Evolutionary conservation across 2,329 filamentous ascomycete species (phyloP).

Genomic region (Fusarium mundagurra): DNA sequence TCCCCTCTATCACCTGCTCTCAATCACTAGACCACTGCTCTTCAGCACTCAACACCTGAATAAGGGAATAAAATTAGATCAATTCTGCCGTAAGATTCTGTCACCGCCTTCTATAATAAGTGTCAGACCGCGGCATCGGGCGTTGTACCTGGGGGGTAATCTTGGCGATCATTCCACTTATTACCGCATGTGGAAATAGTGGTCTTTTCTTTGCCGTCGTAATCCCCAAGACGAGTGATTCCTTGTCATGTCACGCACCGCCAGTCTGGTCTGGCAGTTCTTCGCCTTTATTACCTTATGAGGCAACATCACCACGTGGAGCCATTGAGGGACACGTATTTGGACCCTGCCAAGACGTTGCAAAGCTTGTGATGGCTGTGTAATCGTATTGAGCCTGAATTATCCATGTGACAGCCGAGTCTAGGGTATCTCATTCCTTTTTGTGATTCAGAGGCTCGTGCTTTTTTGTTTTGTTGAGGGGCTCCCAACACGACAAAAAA

Average conservation of each 20-base stretch:
- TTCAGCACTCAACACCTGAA: neutral
- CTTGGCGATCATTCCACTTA: conserved; percentile 22
- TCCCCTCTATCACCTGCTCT: neutral
- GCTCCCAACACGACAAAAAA: neutral
- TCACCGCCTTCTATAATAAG: neutral
- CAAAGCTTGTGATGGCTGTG: neutral
- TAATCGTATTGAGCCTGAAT: neutral
- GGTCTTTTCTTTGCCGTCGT: neutral
- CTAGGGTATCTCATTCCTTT: neutral
- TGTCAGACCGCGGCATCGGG: neutral
- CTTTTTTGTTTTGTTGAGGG: conserved; percentile 11
- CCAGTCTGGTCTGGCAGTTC: neutral
- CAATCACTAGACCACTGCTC: neutral
- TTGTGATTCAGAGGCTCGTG: neutral
- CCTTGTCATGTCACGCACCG: neutral
- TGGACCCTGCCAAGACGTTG: neutral
- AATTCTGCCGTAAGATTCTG: neutral
- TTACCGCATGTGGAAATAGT: conserved; percentile 2
- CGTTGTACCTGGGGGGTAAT: neutral
- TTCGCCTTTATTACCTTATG: neutral
- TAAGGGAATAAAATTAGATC: neutral
- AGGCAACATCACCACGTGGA: conserved; percentile 4
- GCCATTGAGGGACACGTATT: neutral
- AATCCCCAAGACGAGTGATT: neutral
- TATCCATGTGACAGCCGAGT: neutral